Evolutionary conservation across 257 asterid species (phyloP), one percentile per base, ranked within the genome.

Genomic region (Petrea volubilis): DNA sequence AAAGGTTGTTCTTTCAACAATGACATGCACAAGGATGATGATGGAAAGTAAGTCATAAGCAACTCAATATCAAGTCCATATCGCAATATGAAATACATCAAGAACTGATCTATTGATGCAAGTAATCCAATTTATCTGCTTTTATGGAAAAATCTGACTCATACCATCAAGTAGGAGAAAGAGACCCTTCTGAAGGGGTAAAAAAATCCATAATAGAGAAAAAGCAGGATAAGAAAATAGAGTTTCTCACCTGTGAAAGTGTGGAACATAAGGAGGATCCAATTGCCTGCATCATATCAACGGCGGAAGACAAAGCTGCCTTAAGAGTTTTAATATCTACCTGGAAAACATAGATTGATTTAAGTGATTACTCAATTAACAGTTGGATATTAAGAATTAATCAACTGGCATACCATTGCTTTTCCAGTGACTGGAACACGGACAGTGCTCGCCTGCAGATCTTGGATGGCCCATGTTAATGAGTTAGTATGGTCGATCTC

Each of bases 371-470:
- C 55, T 40, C 18, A 41, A 25, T 59, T n/a, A 46, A 18, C 63
- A 67, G 70, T 25, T 36, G 64, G 51, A 29, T 28, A 52, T 40
- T 58, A 38, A 65, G 63, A 76, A 44, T 59, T 65, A 57, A 40
- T 70, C 60, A 60, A 76, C 64, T 43, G 51, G 20, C 84, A 75
- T 88, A 90, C 98, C 87, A 78, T 84, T 67, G 96, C 93, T 51
- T 94, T 96, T 67, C 80, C 86, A n/a, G 86, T 80, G 66, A 89
- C 74, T 31, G 98, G 98, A 83, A 93, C 78, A 21, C 90, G 91
- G 70, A 89, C 72, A 74, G 88, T 83, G 86, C 89, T 78, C 6
- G 86, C 83, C 78, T 88, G 86, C 80, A 90, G 81, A 79, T 88
- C 94, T 82, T 75, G 88, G 78, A 81, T 77, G 68, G 76, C 82